Percentiles rank a stretch among this genome's conserved stretches.
phyloP scores from a whole-genome alignment of 345 rosid species.

The Corymbia maculata region DNA sequence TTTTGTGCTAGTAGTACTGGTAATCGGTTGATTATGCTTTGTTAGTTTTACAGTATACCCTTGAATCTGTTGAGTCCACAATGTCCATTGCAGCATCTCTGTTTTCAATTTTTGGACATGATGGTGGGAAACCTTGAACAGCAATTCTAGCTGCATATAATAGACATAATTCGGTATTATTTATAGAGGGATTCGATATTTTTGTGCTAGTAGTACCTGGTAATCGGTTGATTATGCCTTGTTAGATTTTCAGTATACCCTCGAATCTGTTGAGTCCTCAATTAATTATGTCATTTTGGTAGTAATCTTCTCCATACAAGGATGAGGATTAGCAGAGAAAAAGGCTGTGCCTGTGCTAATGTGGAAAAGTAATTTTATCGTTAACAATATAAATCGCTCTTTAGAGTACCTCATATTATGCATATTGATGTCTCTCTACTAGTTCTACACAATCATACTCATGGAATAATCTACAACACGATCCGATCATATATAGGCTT shows the following conservation, averaged over 20 bases:
- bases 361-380: background rate
- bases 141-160: background rate
- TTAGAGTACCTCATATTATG: background rate
- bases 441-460: background rate
- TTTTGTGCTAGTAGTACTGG: background rate
- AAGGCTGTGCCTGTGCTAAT: background rate
- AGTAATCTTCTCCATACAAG: background rate
- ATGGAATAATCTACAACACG: background rate
- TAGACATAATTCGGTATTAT: background rate
- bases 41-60: background rate
- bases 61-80: background rate
- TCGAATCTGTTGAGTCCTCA: background rate
- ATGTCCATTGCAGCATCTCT: background rate
- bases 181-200: background rate
- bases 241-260: background rate
- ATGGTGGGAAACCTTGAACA: background rate
- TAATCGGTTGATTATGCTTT: background rate
- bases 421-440: background rate
- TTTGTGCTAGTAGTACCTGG: background rate
- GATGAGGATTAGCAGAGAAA: background rate
- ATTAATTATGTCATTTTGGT: background rate
- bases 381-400: background rate
- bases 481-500: background rate
- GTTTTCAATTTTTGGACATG: background rate
- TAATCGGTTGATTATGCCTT: background rate